Evolutionary conservation across 2,329 filamentous ascomycete genomes (phyloP).

Genomic region (Colletotrichum sidae): DNA sequence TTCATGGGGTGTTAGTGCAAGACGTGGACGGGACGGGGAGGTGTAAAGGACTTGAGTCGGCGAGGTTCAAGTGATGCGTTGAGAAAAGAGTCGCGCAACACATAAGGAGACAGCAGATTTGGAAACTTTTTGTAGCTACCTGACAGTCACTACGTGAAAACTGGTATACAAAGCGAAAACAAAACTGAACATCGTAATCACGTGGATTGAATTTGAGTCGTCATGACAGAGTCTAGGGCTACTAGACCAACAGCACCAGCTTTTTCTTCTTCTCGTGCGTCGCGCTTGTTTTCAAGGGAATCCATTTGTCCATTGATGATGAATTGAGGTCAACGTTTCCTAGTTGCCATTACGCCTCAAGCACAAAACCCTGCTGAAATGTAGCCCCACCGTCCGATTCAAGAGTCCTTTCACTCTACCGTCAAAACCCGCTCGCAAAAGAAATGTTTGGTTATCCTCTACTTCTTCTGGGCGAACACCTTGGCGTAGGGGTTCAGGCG

Average conservation of each 20-base stretch:
- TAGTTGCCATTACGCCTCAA: constrained; percentile 40
- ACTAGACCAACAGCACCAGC: constrained; percentile 4
- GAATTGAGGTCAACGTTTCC: constrained; percentile 40
- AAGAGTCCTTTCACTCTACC: constrained; percentile 26
- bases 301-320: constrained; percentile 40
- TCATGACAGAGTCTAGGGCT: constrained; percentile 26
- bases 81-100: neutral
- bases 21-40: neutral
- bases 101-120: neutral
- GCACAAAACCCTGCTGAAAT: constrained; percentile 40
- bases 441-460: neutral
- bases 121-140: constrained; percentile 34
- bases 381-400: constrained; percentile 37
- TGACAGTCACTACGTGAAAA: constrained; percentile 26
- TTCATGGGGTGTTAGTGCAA: constrained; percentile 35
- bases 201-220: constrained; percentile 25
- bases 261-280: constrained; percentile 1
- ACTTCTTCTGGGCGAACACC: constrained; percentile 80
- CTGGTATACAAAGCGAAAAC: constrained; percentile 14
- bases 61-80: neutral
- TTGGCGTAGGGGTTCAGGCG: constrained; percentile 98
- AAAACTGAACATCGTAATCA: constrained; percentile 28
- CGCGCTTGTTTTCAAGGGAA: constrained; percentile 34
- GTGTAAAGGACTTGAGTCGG: constrained; percentile 6
- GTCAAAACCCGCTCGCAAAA: constrained; percentile 25